Evolutionary conservation across 495 filamentous ascomycete genomes (phyloP), one percentile per base, ranked within the genome.

Genomic region (Penicillium tannophilum): DNA sequence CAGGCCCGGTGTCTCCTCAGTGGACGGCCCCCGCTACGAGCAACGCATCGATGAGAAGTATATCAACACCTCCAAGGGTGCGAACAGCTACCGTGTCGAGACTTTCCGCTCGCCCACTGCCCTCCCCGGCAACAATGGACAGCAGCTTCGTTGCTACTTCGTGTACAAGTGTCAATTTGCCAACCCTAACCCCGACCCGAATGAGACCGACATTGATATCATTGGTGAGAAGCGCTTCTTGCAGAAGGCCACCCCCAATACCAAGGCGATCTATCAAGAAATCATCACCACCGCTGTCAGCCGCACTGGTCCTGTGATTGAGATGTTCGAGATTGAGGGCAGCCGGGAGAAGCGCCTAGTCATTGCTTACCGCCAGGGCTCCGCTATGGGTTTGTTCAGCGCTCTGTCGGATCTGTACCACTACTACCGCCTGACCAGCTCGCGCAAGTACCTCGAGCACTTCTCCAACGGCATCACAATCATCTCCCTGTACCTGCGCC

Each of bases 391-490:
- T 41, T 76, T 98, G 63, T 98, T 98, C 79, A 96, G 92, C 62
- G 92, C 94, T 23, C 75, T 98, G 55, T 96, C 91, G 58, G 95
- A 98, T 72, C 80, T 98, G 23, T 98, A 98, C 75, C 94, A 98
- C 77, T 97, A 97, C 81, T 98, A 98, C 68, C 95, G 95, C 24
- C 84, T 97, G 50, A 98, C 94, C 2, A 96, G 91, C 71, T 92
- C 94, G 2, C 85, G 94, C 52, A 98, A 98, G 78, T 98, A 98
- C 66, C 89, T 98, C 55, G 93, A 98, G 76, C 93, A 98, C 74
- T 98, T 98, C 79, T 96, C 93, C 64, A 98, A 98, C 72, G 94
- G 94, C 52, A 94, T 97, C 70, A 94, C 90, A 14, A 90, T 97
- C 62, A 93, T 98, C 79, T 97, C 92, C 43, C 84, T 97, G 16